phyloP scores from a whole-genome alignment of 768 basidiomycete genomes.

The Leccinum variicolor region DNA sequence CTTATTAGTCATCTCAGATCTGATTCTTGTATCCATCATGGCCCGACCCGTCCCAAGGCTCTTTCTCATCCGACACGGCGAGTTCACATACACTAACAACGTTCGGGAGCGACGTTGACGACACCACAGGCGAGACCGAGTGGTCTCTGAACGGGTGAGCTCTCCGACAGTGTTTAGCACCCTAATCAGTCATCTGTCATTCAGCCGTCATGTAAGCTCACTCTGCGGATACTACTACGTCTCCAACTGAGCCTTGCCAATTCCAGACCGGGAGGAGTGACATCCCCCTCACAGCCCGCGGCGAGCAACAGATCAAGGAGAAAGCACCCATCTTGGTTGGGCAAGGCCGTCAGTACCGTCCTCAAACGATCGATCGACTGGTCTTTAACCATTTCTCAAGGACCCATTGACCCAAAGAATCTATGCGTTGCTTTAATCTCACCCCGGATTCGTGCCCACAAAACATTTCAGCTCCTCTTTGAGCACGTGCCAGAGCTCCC shows the following conservation, averaged over 20 bases:
- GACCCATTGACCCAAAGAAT: constrained; percentile 74
- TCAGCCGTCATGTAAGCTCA: constrained; percentile 58
- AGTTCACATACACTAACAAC: constrained; percentile 2
- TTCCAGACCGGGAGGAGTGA: constrained; percentile 80
- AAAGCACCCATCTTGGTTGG: constrained; percentile 71
- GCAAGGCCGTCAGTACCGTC: constrained; percentile 57
- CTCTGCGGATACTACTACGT: not conserved
- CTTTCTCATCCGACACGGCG: constrained; percentile 79
- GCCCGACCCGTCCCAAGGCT: constrained; percentile 65
- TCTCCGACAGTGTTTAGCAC: not conserved
- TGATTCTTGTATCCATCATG: constrained; percentile 13
- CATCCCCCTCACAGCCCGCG: constrained; percentile 79
- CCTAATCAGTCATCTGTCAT: not conserved
- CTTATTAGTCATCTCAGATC: not conserved
- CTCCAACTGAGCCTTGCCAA: not conserved
- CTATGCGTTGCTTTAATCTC: constrained; percentile 76
- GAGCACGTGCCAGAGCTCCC: constrained; percentile 44
- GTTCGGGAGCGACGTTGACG: constrained; percentile 3
- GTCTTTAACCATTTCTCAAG: constrained; percentile 34
- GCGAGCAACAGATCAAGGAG: constrained; percentile 65
- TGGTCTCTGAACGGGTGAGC: constrained; percentile 85
- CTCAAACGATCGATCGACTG: not conserved
- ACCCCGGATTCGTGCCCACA: constrained; percentile 82
- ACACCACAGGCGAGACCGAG: constrained; percentile 76
- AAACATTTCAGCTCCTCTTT: constrained; percentile 83